Evolutionary conservation across 495 filamentous ascomycete genomes (phyloP).

Genomic region (Podospora australis): DNA sequence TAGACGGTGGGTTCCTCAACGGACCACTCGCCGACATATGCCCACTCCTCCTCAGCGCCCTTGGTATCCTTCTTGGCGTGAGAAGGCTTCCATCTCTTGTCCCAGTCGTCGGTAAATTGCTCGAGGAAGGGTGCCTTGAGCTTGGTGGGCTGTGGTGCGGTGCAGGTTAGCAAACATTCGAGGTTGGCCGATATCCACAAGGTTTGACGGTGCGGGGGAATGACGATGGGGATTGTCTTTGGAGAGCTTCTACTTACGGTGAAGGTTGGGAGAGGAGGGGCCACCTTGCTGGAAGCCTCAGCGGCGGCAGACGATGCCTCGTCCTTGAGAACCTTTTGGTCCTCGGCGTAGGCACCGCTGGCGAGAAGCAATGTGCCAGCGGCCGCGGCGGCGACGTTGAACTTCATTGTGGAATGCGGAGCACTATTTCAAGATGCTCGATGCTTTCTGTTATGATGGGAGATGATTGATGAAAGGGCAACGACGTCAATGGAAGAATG

Average conservation of each 20-base stretch:
- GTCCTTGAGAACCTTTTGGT: conserved; percentile 49
- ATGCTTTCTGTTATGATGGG: conserved; percentile 8
- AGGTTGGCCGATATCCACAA: background rate
- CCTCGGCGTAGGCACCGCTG: conserved; percentile 68
- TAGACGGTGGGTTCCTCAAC: conserved; percentile 91
- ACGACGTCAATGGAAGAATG: too few species aligned
- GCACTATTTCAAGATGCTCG: conserved; percentile 15
- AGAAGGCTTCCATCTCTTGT: conserved; percentile 83
- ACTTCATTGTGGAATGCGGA: conserved; percentile 52
- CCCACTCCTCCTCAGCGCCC: conserved; percentile 88
- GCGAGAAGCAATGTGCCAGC: conserved; percentile 64
- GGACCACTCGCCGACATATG: conserved; percentile 92
- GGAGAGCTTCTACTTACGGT: conserved; percentile 59
- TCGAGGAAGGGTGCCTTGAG: conserved; percentile 94
- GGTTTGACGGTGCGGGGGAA: background rate
- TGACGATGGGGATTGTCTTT: conserved; percentile 13
- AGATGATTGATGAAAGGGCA: conserved; percentile 12
- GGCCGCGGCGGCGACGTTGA: conserved; percentile 65
- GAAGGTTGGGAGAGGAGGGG: conserved; percentile 68
- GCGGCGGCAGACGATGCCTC: conserved; percentile 33
- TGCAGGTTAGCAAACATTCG: conserved; percentile 24
- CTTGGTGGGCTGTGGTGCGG: conserved; percentile 61
- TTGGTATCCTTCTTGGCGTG: conserved; percentile 87
- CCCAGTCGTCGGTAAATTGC: conserved; percentile 96
- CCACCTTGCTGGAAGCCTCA: conserved; percentile 52